Base-by-base conservation (phyloP, 108 stramenopile species). In the Fistulifera solaris region DNA sequence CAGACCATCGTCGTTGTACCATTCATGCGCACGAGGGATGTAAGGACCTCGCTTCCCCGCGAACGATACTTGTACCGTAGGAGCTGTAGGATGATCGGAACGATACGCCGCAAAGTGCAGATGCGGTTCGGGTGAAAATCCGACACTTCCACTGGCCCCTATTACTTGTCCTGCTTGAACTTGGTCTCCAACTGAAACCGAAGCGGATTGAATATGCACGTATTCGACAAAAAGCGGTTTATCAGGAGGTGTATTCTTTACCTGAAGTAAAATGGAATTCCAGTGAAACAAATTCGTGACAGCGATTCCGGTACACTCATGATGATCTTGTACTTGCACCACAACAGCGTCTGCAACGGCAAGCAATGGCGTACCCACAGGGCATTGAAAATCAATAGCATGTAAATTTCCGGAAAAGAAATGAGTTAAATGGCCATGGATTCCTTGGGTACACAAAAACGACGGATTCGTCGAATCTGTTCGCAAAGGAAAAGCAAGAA, bases 381-480 rank as follows among this genome's bases (percentile, higher is more conserved):
- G 80, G 71, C 92, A 93, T 35, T 70, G 67, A 63, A 93, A 87
- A 49, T 93, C 92, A 25, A 93, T 70, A 2, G 92, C 87, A 59
- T 87, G 86, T 19, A 73, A 61, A 68, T 89, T 89, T 15, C 87
- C 84, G 28, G 81, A 70, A 48, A 88, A 89, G 54, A 85, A 93
- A 62, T 93, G 92, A 8, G 92, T 89, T 24, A 93, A 65, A 40
- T 76, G 66, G 27, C 92, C 92, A 61, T 70, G 58, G 57, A 79
- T 80, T 3, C 85, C 84, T 62, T 93, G 92, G 2, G 81, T 87
- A 48, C 92, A 93, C 28, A 83, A 66, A 66, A 72, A 88, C 0
- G 55, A 49, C 4, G 18, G 5, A 1, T 15, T 63, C 8, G 3
- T 59, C 11, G 66, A 59, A 28, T 68, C 44, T 48, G 26, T 35